phyloP scores from a whole-genome alignment of 2,329 filamentous ascomycete genomes.

The Fusarium equiseti region DNA sequence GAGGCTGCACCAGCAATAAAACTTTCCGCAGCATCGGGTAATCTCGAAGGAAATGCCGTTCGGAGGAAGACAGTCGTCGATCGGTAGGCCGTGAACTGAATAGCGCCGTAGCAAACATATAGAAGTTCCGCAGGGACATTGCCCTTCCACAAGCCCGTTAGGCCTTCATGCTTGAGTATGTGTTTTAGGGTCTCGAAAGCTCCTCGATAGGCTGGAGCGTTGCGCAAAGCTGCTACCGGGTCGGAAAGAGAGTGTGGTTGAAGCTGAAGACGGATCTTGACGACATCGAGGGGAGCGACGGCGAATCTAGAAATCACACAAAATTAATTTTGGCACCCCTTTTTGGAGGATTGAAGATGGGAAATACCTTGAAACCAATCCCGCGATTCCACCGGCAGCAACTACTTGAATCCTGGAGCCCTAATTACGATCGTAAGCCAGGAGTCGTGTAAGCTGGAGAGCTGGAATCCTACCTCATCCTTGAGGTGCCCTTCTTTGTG shows the following conservation, averaged over 20 bases:
- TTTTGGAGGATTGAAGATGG: not conserved
- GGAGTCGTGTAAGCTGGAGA: not conserved
- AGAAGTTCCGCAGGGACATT: slow-evolving; percentile 95
- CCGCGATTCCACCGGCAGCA: slow-evolving; percentile 72
- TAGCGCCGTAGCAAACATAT: slow-evolving; percentile 89
- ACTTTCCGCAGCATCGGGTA: slow-evolving; percentile 78
- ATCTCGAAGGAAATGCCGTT: slow-evolving; percentile 56
- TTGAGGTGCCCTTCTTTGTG: slow-evolving; percentile 61
- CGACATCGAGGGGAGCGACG: slow-evolving; percentile 93
- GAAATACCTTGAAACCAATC: slow-evolving; percentile 84
- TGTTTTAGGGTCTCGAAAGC: slow-evolving; percentile 79
- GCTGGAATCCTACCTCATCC: slow-evolving; percentile 63
- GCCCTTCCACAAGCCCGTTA: slow-evolving; percentile 94
- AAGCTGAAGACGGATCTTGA: slow-evolving; percentile 97
- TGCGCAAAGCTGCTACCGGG: slow-evolving; percentile 70
- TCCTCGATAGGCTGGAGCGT: slow-evolving; percentile 74
- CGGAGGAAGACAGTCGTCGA: slow-evolving; percentile 76
- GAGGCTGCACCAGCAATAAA: slow-evolving; percentile 87
- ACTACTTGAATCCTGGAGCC: slow-evolving; percentile 69
- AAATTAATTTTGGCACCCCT: slow-evolving; percentile 27
- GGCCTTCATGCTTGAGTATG: slow-evolving; percentile 83
- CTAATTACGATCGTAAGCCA: slow-evolving; percentile 49
- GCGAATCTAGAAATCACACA: slow-evolving; percentile 73
- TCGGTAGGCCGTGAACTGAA: slow-evolving; percentile 92
- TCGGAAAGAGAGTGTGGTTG: slow-evolving; percentile 88